Evolutionary conservation across 257 asterid species (phyloP).

Genomic region (Cruciata laevipes): DNA sequence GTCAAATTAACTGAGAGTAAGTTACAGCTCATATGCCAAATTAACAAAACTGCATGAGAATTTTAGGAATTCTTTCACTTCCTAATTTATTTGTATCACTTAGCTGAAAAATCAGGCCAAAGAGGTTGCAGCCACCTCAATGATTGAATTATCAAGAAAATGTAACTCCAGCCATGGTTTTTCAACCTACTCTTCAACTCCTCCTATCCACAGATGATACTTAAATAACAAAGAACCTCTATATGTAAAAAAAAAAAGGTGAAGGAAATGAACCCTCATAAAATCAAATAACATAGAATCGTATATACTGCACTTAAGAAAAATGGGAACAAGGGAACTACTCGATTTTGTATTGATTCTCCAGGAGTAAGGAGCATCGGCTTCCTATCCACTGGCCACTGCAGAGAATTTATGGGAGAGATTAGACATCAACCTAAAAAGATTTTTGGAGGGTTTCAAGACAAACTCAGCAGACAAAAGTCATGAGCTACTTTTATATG

Average conservation of each 20-base stretch:
- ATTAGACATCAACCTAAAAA: neutral
- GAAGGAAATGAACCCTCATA: neutral
- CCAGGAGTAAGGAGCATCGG: conserved; percentile 98
- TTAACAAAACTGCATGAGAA: neutral
- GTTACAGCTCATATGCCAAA: neutral
- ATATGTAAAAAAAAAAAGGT: neutral
- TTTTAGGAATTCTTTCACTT: neutral
- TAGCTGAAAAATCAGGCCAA: neutral
- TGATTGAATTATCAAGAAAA: neutral
- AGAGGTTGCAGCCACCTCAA: neutral
- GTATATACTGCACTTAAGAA: neutral
- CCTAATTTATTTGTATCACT: neutral
- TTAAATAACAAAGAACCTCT: neutral
- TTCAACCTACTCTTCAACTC: neutral
- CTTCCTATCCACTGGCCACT: conserved; percentile 98
- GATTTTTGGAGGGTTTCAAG: neutral
- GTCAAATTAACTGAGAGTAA: neutral
- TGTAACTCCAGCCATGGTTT: neutral
- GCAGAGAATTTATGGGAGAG: conserved; percentile 24
- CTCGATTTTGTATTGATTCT: conserved; percentile 94
- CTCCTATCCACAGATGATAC: neutral
- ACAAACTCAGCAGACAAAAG: neutral
- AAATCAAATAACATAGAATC: neutral
- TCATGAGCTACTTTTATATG: neutral
- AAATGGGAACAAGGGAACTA: conserved; percentile 19